Conservation (phyloP, 176 grass and related monocot species). For the Pharus latifolius region DNA sequence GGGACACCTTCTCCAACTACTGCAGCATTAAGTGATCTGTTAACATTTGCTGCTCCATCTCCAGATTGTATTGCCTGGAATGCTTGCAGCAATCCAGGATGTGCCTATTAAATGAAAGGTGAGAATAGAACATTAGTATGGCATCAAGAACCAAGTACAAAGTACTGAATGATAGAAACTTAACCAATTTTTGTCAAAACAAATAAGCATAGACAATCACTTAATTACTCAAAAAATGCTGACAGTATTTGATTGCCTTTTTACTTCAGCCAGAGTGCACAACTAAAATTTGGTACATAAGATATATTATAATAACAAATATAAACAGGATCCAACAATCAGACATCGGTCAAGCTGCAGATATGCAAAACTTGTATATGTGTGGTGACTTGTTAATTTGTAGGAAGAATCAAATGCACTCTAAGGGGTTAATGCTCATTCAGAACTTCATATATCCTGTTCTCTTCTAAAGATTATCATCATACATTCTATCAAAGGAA, state of each 20-base stretch:
- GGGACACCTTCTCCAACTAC: conserved; percentile 50
- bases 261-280: background rate
- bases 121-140: background rate
- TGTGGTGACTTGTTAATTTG: too few relatives aligned
- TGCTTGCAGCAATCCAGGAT: conserved; percentile 71
- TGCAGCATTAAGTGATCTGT: conserved; percentile 43
- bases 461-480: too few relatives aligned
- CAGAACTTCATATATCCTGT: too few relatives aligned
- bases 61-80: conserved; percentile 61
- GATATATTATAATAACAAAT: background rate
- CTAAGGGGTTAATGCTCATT: too few relatives aligned
- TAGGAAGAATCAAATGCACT: background rate
- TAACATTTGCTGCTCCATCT: conserved; percentile 26
- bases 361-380: too few relatives aligned
- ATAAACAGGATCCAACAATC: background rate
- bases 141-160: background rate
- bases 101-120: conserved; percentile 31
- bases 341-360: too few relatives aligned
- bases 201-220: background rate
- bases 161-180: background rate
- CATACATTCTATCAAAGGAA: too few relatives aligned
- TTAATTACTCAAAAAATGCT: background rate
- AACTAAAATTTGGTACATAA: background rate
- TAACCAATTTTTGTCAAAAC: too few relatives aligned
- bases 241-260: background rate